A percentile compares a stretch with the other conserved stretches of the same genome.
Evolutionary conservation across 1,284 basidiomycete genomes (phyloP).

Genomic region (Fomitiporia mediterranea): DNA sequence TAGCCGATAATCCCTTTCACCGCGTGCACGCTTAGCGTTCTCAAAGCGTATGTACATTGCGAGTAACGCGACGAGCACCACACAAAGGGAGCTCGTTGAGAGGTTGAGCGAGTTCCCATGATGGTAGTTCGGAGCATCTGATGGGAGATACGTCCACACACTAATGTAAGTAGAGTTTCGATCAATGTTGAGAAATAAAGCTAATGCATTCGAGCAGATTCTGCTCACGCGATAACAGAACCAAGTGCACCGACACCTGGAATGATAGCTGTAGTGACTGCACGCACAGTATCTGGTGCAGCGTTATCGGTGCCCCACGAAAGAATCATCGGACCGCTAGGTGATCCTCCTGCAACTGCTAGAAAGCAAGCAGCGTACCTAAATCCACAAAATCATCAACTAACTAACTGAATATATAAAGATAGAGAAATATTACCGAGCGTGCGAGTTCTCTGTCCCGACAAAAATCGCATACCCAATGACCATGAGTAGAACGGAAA

Average conservation of each 20-base stretch:
- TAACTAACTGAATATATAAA: neutral
- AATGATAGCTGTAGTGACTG: constrained; percentile 37
- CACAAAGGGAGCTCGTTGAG: constrained; percentile 31
- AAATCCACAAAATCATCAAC: neutral
- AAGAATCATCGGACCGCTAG: constrained; percentile 34
- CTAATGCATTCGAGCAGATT: neutral
- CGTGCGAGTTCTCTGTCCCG: constrained; percentile 34
- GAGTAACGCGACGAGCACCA: constrained; percentile 30
- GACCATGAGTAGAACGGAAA: constrained; percentile 32
- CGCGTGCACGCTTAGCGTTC: constrained; percentile 37
- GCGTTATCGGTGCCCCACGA: constrained; percentile 41
- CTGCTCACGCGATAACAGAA: constrained; percentile 35
- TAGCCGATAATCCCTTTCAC: constrained; percentile 37
- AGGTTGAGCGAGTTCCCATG: constrained; percentile 42
- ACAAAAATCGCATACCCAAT: constrained; percentile 37
- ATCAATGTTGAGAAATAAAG: neutral
- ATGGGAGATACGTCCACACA: constrained; percentile 38
- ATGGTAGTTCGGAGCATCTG: constrained; percentile 39
- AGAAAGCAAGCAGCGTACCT: constrained; percentile 41
- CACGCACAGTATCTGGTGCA: constrained; percentile 39
- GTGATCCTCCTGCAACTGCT: constrained; percentile 32
- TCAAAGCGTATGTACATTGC: constrained; percentile 36
- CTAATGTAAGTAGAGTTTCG: constrained; percentile 20
- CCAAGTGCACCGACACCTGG: constrained; percentile 38
- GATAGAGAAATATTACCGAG: constrained; percentile 28